Percentiles rank a stretch among this genome's conserved stretches.
These are phyloP conservation scores for Penicillium verrucosum DNA, from an alignment of 2,329 filamentous ascomycete species.

Conservation along the genomic window DNA sequence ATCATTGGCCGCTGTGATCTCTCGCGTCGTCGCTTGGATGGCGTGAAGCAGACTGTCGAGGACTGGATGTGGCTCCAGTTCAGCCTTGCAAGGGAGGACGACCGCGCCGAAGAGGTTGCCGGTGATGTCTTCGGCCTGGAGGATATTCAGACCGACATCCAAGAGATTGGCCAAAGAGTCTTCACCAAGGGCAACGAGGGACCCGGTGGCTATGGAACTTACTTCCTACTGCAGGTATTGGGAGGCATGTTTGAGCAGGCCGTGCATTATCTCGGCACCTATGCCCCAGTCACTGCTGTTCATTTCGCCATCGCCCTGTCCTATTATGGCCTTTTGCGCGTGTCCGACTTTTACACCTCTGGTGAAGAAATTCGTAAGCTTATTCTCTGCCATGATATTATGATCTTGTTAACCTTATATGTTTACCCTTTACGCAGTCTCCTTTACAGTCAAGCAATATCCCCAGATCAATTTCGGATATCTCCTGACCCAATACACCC, in stretches of 20 bases:
- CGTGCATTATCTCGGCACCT: conserved; percentile 83
- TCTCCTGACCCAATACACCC: conserved; percentile 91
- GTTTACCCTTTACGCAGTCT: conserved; percentile 41
- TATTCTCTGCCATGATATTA: not conserved
- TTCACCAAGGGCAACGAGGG: conserved; percentile 82
- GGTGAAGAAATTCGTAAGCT: conserved; percentile 64
- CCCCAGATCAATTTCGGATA: conserved; percentile 90
- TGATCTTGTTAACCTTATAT: conserved; percentile 6
- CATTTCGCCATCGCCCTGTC: conserved; percentile 89
- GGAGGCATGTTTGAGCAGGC: conserved; percentile 94
- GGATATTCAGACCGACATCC: conserved; percentile 73
- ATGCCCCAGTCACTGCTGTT: conserved; percentile 88
- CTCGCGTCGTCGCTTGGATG: conserved; percentile 54
- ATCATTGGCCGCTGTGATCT: conserved; percentile 77
- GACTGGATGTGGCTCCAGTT: conserved; percentile 69
- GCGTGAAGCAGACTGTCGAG: conserved; percentile 58
- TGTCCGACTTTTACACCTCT: conserved; percentile 73
- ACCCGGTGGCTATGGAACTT: conserved; percentile 77
- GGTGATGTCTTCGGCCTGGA: conserved; percentile 61
- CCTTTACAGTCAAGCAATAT: conserved; percentile 52
- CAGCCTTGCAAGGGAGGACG: conserved; percentile 59
- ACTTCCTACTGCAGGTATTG: conserved; percentile 87
- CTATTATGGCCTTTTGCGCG: conserved; percentile 84
- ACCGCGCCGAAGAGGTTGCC: conserved; percentile 59
- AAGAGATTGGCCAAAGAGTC: conserved; percentile 85